Evolutionary conservation across 352 stramenopile genomes (phyloP), one percentile per base, ranked within the genome.

Genomic region (Elongisporangium prolatum): DNA sequence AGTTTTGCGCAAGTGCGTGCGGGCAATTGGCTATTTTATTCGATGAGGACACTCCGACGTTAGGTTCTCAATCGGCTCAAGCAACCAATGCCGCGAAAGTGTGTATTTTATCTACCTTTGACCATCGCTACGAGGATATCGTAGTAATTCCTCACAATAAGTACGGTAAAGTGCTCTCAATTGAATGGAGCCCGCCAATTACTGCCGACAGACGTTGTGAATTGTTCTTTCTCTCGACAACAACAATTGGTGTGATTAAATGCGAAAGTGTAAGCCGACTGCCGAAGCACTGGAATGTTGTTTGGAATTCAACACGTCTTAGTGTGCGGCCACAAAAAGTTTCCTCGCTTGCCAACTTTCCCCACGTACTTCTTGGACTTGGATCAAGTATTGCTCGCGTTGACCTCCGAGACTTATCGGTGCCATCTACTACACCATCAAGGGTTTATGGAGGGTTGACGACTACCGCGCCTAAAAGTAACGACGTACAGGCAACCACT

Each of bases 141-240:
- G 67, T 91, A 10, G 54, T 56, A 16, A 59, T 93, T 22, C 56
- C 74, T 17, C 74, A 75, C 18, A 84, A 90, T 47, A 77, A 90
- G 20, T 81, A 85, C 57, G 80, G 81, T 11, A 56, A 62, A 11
- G 58, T 93, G 22, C 49, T 88, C 10, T 78, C 76, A 2, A 71
- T 93, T 37, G 61, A 89, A 52, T 93, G 84, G 80, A 89, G 78
- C 4, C 80, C 79, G 2, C 70, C 66, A 22, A 60, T 84, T 16
- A 75, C 77, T 8, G 56, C 71, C 3, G 76, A 86, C 22, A 67
- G 72, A 37, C 63, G 77, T 37, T 88, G 75, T 40, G 66, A 87
- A 25, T 54, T 93, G 20, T 54, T 93, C 48, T 88, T 89, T 51
- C 54, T 91, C 25, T 85, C 83, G 21, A 75, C 71, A 21, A 87